phyloP scores from a whole-genome alignment of 2,329 filamentous ascomycete genomes.

The Coleophoma cylindrospora region DNA sequence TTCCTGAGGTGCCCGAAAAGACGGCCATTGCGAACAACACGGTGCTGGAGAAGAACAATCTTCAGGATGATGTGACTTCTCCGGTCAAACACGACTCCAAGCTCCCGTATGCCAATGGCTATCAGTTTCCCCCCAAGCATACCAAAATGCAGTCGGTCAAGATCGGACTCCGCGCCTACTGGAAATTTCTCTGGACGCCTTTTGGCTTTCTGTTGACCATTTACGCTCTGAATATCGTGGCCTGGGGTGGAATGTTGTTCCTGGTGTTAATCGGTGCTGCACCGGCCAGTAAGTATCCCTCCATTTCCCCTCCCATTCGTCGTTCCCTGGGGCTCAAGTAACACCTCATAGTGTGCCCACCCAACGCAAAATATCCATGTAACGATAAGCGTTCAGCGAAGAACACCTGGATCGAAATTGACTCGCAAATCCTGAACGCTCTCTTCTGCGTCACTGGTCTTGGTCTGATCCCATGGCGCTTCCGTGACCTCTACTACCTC shows the following conservation, averaged over 20 bases:
- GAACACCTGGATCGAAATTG: constrained; percentile 75
- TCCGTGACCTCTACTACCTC: constrained; percentile 71
- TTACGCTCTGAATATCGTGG: constrained; percentile 76
- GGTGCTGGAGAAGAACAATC: too few relatives aligned
- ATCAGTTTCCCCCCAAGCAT: too few relatives aligned
- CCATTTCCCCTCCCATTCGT: constrained; percentile 24
- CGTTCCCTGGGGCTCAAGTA: too few relatives aligned
- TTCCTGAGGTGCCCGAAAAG: too few relatives aligned
- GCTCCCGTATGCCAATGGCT: too few relatives aligned
- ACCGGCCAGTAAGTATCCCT: constrained; percentile 60
- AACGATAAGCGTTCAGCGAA: constrained; percentile 58
- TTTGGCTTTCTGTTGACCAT: constrained; percentile 71
- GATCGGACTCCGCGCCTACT: constrained; percentile 46
- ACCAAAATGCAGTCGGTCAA: neutral
- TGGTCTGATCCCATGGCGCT: constrained; percentile 78
- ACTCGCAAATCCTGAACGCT: constrained; percentile 74
- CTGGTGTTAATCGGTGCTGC: constrained; percentile 69
- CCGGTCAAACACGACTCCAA: too few relatives aligned
- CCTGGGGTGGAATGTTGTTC: constrained; percentile 88
- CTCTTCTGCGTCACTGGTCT: constrained; percentile 84
- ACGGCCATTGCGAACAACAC: too few relatives aligned
- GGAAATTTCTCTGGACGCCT: constrained; percentile 67
- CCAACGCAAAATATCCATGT: too few relatives aligned
- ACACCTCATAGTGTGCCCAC: too few relatives aligned
- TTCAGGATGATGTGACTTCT: too few relatives aligned